Conservation (phyloP, 768 basidiomycete species). For the Suillus paluster region DNA sequence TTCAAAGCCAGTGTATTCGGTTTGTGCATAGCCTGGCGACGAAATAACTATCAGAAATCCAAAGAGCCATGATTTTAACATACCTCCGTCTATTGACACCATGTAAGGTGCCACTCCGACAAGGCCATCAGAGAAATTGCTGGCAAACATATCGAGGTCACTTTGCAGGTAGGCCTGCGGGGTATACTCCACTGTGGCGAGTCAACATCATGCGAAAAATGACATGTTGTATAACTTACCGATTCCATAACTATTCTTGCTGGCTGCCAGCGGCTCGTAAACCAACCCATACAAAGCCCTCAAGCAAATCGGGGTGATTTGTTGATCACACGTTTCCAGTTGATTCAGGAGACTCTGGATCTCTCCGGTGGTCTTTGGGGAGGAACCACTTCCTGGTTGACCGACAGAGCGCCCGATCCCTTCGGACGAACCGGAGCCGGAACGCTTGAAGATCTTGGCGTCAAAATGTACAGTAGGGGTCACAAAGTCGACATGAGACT, state of each 20-base stretch:
- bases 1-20: constrained; percentile 41
- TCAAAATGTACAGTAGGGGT: constrained; percentile 44
- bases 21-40: constrained; percentile 48
- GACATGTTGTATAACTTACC: constrained; percentile 23
- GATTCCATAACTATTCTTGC: constrained; percentile 44
- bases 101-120: constrained; percentile 45
- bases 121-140: constrained; percentile 44
- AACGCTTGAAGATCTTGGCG: constrained; percentile 27
- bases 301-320: constrained; percentile 44
- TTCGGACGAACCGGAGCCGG: constrained; percentile 27
- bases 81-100: constrained; percentile 17
- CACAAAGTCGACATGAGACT: constrained; percentile 44
- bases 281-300: constrained; percentile 43
- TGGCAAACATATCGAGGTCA: constrained; percentile 48
- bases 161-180: constrained; percentile 45
- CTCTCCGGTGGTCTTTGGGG: constrained; percentile 15
- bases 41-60: not conserved
- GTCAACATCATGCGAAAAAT: not conserved
- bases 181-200: constrained; percentile 44
- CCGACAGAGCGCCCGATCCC: constrained; percentile 12
- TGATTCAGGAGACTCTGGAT: constrained; percentile 19
- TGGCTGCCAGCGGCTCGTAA: constrained; percentile 33
- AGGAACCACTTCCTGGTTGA: constrained; percentile 3
- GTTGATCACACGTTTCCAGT: constrained; percentile 34
- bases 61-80: constrained; percentile 4